Conservation (phyloP, 192 early-diverging fungal genomes). For the Coemansia pectinata region DNA sequence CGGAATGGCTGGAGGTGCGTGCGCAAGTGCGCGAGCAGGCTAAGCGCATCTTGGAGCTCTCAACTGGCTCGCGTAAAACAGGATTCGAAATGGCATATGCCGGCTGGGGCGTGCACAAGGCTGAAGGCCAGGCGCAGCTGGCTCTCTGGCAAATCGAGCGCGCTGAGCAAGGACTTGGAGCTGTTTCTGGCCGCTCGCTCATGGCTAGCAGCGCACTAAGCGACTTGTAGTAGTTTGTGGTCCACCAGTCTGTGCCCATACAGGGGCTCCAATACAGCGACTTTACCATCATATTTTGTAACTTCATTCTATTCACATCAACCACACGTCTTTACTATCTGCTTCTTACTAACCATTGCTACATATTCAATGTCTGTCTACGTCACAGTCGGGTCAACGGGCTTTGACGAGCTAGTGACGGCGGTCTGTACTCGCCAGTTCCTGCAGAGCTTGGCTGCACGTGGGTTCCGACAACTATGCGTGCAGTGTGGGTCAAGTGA, state of each 20-base stretch:
- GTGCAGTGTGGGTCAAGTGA: slow-evolving; percentile 70
- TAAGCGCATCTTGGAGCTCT: slow-evolving; percentile 32
- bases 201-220: slow-evolving; percentile 14
- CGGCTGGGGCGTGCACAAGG: slow-evolving; percentile 34
- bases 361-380: slow-evolving; percentile 57
- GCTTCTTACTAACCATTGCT: not conserved
- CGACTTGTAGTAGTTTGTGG: slow-evolving; percentile 9
- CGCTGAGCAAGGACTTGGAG: slow-evolving; percentile 45
- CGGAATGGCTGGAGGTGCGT: slow-evolving; percentile 38
- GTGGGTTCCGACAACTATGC: slow-evolving; percentile 59
- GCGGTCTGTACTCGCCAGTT: slow-evolving; percentile 52
- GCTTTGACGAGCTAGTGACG: slow-evolving; percentile 75
- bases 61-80: slow-evolving; percentile 21
- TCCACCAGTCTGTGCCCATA: not conserved
- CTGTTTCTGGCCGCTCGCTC: slow-evolving; percentile 14
- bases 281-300: not conserved
- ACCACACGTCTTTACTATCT: not conserved
- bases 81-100: slow-evolving; percentile 42
- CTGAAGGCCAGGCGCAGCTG: slow-evolving; percentile 44
- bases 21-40: slow-evolving; percentile 34
- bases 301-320: not conserved
- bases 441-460: slow-evolving; percentile 47
- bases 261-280: not conserved
- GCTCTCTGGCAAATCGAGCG: slow-evolving; percentile 50
- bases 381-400: slow-evolving; percentile 91